Percentiles rank a stretch among this genome's conserved stretches.
These are phyloP conservation scores for Rhodocollybia butyracea DNA, from an alignment of 768 basidiomycete genomes.

Conservation along the genomic window DNA sequence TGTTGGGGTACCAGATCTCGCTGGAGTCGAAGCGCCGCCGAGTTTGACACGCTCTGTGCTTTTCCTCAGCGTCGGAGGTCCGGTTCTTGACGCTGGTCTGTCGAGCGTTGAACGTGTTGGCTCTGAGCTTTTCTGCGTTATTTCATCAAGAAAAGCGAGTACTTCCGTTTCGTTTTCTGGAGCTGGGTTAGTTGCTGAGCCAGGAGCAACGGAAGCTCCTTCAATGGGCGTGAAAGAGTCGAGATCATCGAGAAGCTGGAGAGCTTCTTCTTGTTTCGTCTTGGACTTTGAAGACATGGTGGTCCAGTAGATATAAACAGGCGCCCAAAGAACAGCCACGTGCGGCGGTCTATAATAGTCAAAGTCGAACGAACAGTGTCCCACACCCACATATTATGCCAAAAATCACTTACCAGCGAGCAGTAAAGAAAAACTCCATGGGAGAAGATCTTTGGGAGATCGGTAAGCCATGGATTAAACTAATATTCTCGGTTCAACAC, in stretches of 20 bases:
- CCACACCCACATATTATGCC: no score
- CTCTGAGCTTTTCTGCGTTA: slow-evolving; percentile 86
- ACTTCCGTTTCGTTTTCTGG: slow-evolving; percentile 76
- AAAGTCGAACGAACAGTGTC: neutral
- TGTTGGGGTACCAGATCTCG: slow-evolving; percentile 20
- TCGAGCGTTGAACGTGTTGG: slow-evolving; percentile 63
- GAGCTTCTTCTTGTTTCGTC: slow-evolving; percentile 84
- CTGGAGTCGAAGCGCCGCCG: slow-evolving; percentile 30
- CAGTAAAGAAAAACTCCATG: neutral
- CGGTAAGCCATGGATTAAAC: neutral
- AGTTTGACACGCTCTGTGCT: slow-evolving; percentile 74
- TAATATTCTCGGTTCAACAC: neutral
- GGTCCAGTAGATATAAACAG: neutral
- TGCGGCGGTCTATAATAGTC: neutral
- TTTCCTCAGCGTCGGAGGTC: slow-evolving; percentile 71
- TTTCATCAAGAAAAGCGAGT: slow-evolving; percentile 91
- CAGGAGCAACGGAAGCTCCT: slow-evolving; percentile 16
- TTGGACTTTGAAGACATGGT: slow-evolving; percentile 44
- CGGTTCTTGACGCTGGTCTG: slow-evolving; percentile 58
- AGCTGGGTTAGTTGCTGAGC: slow-evolving; percentile 25
- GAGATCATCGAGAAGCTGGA: slow-evolving; percentile 91
- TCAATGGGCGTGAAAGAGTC: slow-evolving; percentile 66
- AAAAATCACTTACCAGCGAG: neutral
- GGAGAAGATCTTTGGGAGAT: neutral
- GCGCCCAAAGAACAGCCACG: neutral